A percentile compares a stretch with the other conserved stretches of the same genome.
phyloP scores from a whole-genome alignment of 495 filamentous ascomycete species.

The Thermothielavioides terrestris region DNA sequence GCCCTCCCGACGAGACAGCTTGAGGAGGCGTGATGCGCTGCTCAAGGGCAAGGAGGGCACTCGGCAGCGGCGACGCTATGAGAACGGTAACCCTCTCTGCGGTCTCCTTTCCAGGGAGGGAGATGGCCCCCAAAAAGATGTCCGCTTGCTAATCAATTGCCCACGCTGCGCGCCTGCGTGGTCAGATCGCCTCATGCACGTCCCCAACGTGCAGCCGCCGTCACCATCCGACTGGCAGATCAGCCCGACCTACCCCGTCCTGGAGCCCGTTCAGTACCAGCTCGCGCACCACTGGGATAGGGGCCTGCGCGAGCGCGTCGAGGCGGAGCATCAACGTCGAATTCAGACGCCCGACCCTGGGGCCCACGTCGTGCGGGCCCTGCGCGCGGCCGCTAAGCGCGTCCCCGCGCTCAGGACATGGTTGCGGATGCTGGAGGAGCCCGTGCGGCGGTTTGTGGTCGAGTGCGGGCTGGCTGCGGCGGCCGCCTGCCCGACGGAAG shows the following conservation, averaged over 20 bases:
- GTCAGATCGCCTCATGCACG: conserved; percentile 73
- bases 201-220: conserved; percentile 79
- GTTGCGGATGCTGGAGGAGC: conserved; percentile 42
- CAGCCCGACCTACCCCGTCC: conserved; percentile 66
- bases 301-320: conserved; percentile 45
- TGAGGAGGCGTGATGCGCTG: conserved; percentile 55
- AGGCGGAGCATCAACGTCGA: conserved; percentile 26
- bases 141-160: neutral
- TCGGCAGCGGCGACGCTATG: conserved; percentile 79
- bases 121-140: too few species aligned
- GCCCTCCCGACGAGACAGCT: conserved; percentile 36
- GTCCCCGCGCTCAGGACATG: conserved; percentile 39
- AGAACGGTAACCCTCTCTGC: conserved; percentile 61
- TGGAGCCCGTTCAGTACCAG: conserved; percentile 71
- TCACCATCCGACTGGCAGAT: conserved; percentile 72
- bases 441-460: conserved; percentile 35
- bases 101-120: neutral
- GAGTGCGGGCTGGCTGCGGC: conserved; percentile 26
- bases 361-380: conserved; percentile 51
- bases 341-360: too few species aligned
- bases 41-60: conserved; percentile 92
- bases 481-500: neutral
- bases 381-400: conserved; percentile 43
- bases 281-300: conserved; percentile 81
- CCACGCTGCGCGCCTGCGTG: neutral